phyloP scores from a whole-genome alignment of 2,329 filamentous ascomycete genomes.

The Microthyrium microscopicum region DNA sequence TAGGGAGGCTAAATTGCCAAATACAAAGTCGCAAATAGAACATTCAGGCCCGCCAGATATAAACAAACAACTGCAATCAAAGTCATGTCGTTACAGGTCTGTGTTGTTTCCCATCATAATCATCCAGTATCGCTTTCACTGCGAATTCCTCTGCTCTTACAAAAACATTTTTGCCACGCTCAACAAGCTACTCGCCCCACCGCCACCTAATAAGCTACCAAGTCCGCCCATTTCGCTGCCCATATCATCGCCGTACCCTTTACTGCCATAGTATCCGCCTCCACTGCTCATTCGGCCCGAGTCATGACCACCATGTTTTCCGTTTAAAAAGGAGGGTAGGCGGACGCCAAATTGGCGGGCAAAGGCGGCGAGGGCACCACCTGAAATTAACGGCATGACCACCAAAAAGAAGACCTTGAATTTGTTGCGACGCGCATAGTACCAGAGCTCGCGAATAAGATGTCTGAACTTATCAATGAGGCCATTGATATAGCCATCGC shows the following conservation, averaged over 20 bases:
- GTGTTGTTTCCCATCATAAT: too few species aligned
- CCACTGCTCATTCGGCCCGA: conserved; percentile 13
- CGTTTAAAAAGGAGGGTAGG: conserved; percentile 44
- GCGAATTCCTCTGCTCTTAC: too few species aligned
- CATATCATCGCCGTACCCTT: conserved; percentile 23
- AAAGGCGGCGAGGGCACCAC: conserved; percentile 63
- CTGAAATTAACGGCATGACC: conserved; percentile 72
- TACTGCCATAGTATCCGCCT: conserved; percentile 28
- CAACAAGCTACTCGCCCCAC: conserved; percentile 30
- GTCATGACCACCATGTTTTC: conserved; percentile 16
- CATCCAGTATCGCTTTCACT: too few species aligned
- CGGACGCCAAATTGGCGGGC: conserved; percentile 65
- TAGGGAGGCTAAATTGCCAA: too few species aligned
- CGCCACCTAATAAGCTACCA: conserved; percentile 16
- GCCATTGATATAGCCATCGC: conserved; percentile 59
- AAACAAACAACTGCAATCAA: too few species aligned
- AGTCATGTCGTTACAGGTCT: too few species aligned
- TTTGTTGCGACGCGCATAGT: conserved; percentile 70
- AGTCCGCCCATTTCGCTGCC: conserved; percentile 14
- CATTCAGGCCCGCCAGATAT: too few species aligned
- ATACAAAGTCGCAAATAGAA: too few species aligned
- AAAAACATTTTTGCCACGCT: conserved; percentile 36
- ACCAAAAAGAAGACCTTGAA: conserved; percentile 82
- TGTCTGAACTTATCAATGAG: conserved; percentile 61
- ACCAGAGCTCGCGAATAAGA: conserved; percentile 62